A percentile compares a stretch with the other conserved stretches of the same genome.
Evolutionary conservation across 1,139 yeast genomes (phyloP).

Genomic region (Yamadazyma diospyri): DNA sequence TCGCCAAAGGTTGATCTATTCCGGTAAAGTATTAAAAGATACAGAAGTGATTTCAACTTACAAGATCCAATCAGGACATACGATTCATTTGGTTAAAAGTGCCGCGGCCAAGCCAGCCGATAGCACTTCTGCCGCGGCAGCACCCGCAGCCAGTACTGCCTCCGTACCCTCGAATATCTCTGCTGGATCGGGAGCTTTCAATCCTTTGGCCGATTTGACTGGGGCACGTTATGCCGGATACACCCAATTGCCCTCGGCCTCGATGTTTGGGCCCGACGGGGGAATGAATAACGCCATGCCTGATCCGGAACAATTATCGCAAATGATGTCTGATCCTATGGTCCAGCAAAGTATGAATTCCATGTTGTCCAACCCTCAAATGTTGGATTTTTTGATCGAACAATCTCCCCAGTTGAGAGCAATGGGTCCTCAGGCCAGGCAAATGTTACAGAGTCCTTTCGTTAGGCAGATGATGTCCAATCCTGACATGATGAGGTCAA

Average conservation of each 20-base stretch:
- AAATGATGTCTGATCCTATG: constrained; percentile 77
- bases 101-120: constrained; percentile 23
- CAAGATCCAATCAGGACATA: constrained; percentile 81
- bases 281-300: constrained; percentile 73
- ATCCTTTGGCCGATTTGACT: constrained; percentile 87
- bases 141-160: constrained; percentile 10
- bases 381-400: constrained; percentile 78
- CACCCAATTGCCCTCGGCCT: constrained; percentile 80
- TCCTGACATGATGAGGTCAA: constrained; percentile 80
- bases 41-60: constrained; percentile 68
- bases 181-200: constrained; percentile 85
- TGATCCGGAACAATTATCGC: constrained; percentile 66
- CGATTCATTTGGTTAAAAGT: constrained; percentile 82
- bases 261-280: constrained; percentile 94
- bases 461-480: constrained; percentile 83
- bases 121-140: constrained; percentile 17
- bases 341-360: constrained; percentile 79
- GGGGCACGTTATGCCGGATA: constrained; percentile 96
- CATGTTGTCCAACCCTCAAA: constrained; percentile 73
- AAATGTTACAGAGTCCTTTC: constrained; percentile 79
- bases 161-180: constrained; percentile 72
- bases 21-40: constrained; percentile 92
- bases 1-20: constrained; percentile 83
- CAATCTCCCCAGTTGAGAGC: constrained; percentile 81
- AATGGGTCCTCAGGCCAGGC: constrained; percentile 87